Evolutionary conservation across 2,329 filamentous ascomycete genomes (phyloP), one percentile per base, ranked within the genome.

Genomic region (Thelonectria rubi): DNA sequence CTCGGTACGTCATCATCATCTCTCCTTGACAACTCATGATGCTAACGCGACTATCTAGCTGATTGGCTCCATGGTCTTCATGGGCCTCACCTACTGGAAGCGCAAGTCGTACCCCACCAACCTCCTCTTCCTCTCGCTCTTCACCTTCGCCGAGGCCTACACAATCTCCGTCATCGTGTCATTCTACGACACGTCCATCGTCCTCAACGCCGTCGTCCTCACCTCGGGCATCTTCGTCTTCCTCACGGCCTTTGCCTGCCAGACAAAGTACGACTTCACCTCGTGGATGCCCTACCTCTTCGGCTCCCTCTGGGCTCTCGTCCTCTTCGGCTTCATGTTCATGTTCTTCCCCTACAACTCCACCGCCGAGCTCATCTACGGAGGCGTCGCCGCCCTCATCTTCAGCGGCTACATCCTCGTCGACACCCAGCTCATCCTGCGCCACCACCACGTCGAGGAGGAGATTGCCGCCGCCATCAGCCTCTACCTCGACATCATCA

Each of bases 181-280:
- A 20, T 96, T 96, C 79, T 97, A 95, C 81, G 84, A 94, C 63
- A 88, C 88, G 18, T 82, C 83, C 53, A 90, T 98, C 73, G 95
- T 99, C 20, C 85, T 99, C 49, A 90, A 97, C 78, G 95, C 95
- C 15, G 89, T 97, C 34, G 79, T 97, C 67, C 88, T 99, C 60
- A 99, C 95, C 53, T 90, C 89, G 15, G 91, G 90, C 53, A 91
- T 94, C 74, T 94, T 94, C 74, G 82, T 92, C 71, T 88, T 92
- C 73, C 86, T 93, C 53, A 92, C 90, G 1, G 78, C 94, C 46
- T 98, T 99, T 77, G 95, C 95, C 51, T 97, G 94, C 86, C 95
- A 99, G 82, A 92, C 91, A 67, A 97, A 96, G 78, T 99, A 99
- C 76, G 95, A 99, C 82, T 99, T 99, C 77, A 98, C 94, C 1